phyloP scores from a whole-genome alignment of 306 rosid species.

The Malus sieversii region DNA sequence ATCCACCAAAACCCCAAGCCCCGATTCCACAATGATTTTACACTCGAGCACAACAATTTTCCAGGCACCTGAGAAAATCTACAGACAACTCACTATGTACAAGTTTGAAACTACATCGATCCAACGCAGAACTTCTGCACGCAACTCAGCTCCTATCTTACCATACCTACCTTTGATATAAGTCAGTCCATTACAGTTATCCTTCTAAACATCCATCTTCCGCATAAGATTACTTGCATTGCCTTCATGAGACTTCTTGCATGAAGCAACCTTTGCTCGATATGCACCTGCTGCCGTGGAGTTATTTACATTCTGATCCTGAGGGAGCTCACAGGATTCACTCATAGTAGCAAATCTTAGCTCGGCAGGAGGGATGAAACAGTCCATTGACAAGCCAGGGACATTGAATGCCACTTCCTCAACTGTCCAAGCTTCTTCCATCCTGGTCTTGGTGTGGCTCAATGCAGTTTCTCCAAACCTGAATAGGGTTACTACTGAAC shows the following conservation, averaged over 20 bases:
- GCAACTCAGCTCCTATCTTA: conserved; percentile 37
- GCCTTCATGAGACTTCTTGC: conserved; percentile 52
- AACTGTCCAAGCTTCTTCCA: conserved; percentile 99
- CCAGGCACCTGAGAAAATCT: conserved; percentile 20
- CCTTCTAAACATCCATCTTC: conserved; percentile 62
- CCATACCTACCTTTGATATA: conserved; percentile 35
- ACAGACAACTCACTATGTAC: conserved; percentile 40
- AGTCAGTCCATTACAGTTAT: conserved; percentile 47
- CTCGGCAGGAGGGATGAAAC: conserved; percentile 97
- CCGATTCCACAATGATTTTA: conserved; percentile 1
- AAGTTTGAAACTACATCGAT: conserved; percentile 42
- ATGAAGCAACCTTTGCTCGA: conserved; percentile 60
- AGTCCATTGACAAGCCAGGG: conserved; percentile 87
- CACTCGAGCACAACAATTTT: not conserved
- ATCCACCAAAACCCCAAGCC: conserved; percentile 29
- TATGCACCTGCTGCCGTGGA: conserved; percentile 42
- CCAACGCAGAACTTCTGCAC: conserved; percentile 36
- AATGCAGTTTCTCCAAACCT: conserved; percentile 97
- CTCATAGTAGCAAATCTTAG: conserved; percentile 83
- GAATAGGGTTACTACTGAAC: conserved; percentile 93
- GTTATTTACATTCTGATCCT: conserved; percentile 51
- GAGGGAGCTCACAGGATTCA: conserved; percentile 70
- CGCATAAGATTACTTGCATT: conserved; percentile 45
- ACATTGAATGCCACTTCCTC: conserved; percentile 97
- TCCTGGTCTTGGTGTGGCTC: conserved; percentile 96